Evolutionary conservation across 345 rosid species (phyloP), one percentile per base, ranked within the genome.

Genomic region (Leavenworthia alabamica): DNA sequence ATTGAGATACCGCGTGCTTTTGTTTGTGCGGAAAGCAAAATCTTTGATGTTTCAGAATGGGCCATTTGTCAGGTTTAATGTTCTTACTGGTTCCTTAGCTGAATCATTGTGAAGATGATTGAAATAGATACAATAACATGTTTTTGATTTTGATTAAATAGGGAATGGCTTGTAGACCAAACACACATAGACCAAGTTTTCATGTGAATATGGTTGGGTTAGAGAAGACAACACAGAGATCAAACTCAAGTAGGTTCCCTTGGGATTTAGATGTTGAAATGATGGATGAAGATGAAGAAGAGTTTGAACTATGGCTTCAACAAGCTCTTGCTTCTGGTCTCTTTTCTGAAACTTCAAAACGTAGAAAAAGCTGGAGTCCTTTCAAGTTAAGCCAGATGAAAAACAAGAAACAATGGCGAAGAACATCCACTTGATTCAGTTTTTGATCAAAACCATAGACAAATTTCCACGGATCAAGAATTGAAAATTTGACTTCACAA

Each of bases 41-140:
- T 90, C 75, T 93, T 89, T 85, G 99, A 93, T 70, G 99, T 86
- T 35, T 93, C 99, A 57, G 99, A 93, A 67, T 94, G 97, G 99
- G 97, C 97, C 53, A 90, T 86, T 64, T 94, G 99, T 74, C 99
- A 94, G 97, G 99, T 89, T n/a, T 7, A 31, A 91, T 62, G 45
- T 23, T n/a, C 51, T 52, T 27, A 32, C 32, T 4, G 27, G 6
- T 65, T 33, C 32, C 22, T 17, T 5, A 36, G 50, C 41, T 20
- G 12, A 37, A n/a, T n/a, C n/a, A n/a, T n/a, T 28, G 49, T 15
- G 15, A 17, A 56, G 36, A 67, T 58, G 72, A 22, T 7, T 31
- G 52, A 46, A 55, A 29, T 48, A 12, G 22, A 41, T 37, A 1
- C 27, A n/a, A 22, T 2, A 14, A 52, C n/a, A n/a, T 64, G 44